Conservation (phyloP, 2,329 filamentous ascomycete genomes). For the Neofusicoccum umdonicola region DNA sequence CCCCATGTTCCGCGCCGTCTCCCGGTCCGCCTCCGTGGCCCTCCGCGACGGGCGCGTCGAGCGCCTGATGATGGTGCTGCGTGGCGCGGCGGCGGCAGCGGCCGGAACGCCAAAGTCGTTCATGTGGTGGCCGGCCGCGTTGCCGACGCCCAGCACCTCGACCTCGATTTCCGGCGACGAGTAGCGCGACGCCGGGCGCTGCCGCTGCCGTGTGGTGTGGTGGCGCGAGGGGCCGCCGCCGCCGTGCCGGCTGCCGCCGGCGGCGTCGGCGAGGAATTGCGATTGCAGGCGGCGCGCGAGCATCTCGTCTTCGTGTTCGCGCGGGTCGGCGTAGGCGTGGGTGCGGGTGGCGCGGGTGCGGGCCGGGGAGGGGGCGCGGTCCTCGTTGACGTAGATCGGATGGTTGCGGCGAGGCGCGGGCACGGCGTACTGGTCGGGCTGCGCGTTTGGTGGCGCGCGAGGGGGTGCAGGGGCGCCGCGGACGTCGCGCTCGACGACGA, state of each 20-base stretch:
- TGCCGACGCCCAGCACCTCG: slow-evolving; percentile 51
- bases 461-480: slow-evolving; percentile 35
- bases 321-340: slow-evolving; percentile 29
- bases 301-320: slow-evolving; percentile 49
- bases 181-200: not conserved
- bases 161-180: slow-evolving; percentile 29
- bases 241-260: slow-evolving; percentile 17
- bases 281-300: slow-evolving; percentile 54
- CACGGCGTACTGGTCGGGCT: slow-evolving; percentile 31
- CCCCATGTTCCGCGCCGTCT: not conserved
- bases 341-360: slow-evolving; percentile 27
- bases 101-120: slow-evolving; percentile 46
- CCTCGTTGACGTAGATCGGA: slow-evolving; percentile 28
- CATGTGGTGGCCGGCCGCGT: slow-evolving; percentile 58
- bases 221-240: not conserved
- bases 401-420: slow-evolving; percentile 27
- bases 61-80: not conserved
- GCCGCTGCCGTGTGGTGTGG: not conserved
- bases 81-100: slow-evolving; percentile 43
- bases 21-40: not conserved
- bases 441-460: slow-evolving; percentile 18
- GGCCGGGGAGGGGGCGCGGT: slow-evolving; percentile 22
- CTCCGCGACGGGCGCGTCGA: slow-evolving; percentile 9
- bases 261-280: slow-evolving; percentile 34
- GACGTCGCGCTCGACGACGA: slow-evolving; percentile 48